These are phyloP conservation scores for Aspergillus viridinutans DNA, from an alignment of 2,329 filamentous ascomycete species.

Conservation along the genomic window DNA sequence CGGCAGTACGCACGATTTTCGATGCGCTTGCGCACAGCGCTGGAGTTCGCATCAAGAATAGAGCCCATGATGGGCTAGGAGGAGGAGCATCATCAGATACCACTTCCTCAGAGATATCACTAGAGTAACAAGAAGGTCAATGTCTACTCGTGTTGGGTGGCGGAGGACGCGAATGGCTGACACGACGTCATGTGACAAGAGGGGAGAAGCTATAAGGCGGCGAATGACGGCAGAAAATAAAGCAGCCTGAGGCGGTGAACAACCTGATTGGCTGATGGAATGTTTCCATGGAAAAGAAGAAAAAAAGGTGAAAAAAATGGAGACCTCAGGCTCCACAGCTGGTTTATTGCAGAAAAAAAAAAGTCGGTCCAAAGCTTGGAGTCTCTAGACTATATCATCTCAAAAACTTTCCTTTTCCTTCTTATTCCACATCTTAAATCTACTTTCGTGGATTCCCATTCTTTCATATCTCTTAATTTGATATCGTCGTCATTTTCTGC, in stretches of 20 bases:
- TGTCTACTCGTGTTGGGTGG: not conserved
- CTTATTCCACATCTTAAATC: conserved; percentile 1
- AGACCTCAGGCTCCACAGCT: conserved; percentile 10
- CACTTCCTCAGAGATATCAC: not conserved
- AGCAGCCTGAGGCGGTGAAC: not conserved
- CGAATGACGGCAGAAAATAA: conserved; percentile 1
- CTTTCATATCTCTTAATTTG: not conserved
- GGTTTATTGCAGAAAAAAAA: conserved; percentile 18
- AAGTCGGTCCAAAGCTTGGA: conserved; percentile 11
- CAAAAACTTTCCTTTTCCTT: conserved; percentile 10
- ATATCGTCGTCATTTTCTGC: conserved; percentile 17
- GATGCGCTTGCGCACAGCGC: conserved; percentile 59
- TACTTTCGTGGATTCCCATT: conserved; percentile 3
- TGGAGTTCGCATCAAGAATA: conserved; percentile 56
- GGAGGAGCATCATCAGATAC: conserved; percentile 16
- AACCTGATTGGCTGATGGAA: conserved; percentile 5
- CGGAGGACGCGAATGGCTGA: conserved; percentile 3
- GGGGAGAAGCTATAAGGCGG: not conserved
- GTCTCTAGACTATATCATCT: conserved; percentile 3
- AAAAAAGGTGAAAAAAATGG: conserved; percentile 1
- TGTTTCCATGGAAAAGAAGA: not conserved
- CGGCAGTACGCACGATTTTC: conserved; percentile 47
- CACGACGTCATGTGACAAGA: conserved; percentile 12
- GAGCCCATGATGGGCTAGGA: conserved; percentile 53
- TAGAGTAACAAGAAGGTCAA: not conserved